phyloP scores from a whole-genome alignment of 2,329 filamentous ascomycete genomes.

The Ampelomyces quisqualis region DNA sequence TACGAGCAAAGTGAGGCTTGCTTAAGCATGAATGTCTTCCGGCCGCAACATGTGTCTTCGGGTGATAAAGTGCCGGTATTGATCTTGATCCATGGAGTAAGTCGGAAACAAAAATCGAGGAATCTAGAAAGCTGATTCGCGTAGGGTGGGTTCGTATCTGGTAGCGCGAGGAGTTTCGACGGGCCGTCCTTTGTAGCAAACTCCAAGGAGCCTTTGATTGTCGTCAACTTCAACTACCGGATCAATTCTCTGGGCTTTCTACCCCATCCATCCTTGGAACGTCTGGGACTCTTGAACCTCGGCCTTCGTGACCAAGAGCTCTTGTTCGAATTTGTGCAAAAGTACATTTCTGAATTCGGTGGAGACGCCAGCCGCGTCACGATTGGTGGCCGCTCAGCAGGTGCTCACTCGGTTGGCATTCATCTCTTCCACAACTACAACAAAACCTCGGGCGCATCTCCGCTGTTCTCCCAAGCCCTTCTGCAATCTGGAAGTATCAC shows the following conservation, averaged over 20 bases:
- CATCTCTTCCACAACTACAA: conserved; percentile 36
- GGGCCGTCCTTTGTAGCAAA: conserved; percentile 29
- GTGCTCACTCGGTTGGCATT: conserved; percentile 33
- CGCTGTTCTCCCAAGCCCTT: conserved; percentile 30
- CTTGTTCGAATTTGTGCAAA: conserved; percentile 39
- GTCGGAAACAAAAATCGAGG: neutral
- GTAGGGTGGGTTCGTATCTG: conserved; percentile 22
- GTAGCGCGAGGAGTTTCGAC: conserved; percentile 28
- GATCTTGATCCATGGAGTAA: conserved; percentile 35
- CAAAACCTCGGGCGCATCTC: conserved; percentile 18
- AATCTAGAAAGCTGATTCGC: neutral
- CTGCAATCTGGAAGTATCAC: conserved; percentile 32
- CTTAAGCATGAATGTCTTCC: conserved; percentile 31
- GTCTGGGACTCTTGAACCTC: conserved; percentile 29
- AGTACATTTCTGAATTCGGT: conserved; percentile 45
- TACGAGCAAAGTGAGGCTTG: conserved; percentile 27
- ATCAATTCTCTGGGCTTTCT: conserved; percentile 30
- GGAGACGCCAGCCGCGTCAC: conserved; percentile 43
- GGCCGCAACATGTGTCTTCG: conserved; percentile 17
- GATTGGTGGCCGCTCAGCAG: conserved; percentile 43
- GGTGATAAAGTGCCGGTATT: conserved; percentile 28
- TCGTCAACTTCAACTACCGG: conserved; percentile 34
- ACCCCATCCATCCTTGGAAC: conserved; percentile 26
- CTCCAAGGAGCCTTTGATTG: conserved; percentile 23
- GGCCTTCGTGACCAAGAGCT: conserved; percentile 26